A percentile compares a stretch with the other conserved stretches of the same genome.
Evolutionary conservation across 1,139 yeast genomes (phyloP).

Genomic region (Suhomyces anneliseae): DNA sequence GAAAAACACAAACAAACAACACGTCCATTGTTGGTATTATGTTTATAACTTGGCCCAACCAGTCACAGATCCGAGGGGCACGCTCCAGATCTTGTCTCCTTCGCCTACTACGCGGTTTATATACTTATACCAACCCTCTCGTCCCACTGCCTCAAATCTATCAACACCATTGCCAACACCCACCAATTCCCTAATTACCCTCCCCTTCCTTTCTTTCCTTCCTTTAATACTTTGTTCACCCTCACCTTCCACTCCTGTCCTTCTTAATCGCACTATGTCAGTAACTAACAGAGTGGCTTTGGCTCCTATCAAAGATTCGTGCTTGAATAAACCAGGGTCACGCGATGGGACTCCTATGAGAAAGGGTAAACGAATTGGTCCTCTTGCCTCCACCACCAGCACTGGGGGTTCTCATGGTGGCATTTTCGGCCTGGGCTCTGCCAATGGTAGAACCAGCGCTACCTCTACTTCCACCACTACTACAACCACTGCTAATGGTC

Average conservation of each 20-base stretch:
- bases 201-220: too few species aligned
- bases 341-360: constrained; percentile 14
- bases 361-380: constrained; percentile 12
- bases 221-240: neutral
- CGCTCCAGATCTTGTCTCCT: neutral
- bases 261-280: constrained; percentile 8
- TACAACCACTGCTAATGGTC: neutral
- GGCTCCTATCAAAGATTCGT: constrained; percentile 36
- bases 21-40: constrained; percentile 8
- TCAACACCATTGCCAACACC: neutral
- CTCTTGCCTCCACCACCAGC: neutral
- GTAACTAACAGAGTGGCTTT: constrained; percentile 34
- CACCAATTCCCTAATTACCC: neutral
- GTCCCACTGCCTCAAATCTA: neutral
- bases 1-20: constrained; percentile 7
- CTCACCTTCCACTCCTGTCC: neutral
- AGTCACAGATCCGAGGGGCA: constrained; percentile 3
- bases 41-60: constrained; percentile 9
- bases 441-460: neutral
- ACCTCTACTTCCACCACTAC: too few species aligned
- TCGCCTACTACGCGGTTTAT: neutral
- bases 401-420: neutral
- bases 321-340: constrained; percentile 26
- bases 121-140: constrained; percentile 2
- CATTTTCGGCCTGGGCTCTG: neutral